A percentile compares a stretch with the other conserved stretches of the same genome.
Evolutionary conservation across 257 asterid species (phyloP).

Genomic region (Solanum chaucha): DNA sequence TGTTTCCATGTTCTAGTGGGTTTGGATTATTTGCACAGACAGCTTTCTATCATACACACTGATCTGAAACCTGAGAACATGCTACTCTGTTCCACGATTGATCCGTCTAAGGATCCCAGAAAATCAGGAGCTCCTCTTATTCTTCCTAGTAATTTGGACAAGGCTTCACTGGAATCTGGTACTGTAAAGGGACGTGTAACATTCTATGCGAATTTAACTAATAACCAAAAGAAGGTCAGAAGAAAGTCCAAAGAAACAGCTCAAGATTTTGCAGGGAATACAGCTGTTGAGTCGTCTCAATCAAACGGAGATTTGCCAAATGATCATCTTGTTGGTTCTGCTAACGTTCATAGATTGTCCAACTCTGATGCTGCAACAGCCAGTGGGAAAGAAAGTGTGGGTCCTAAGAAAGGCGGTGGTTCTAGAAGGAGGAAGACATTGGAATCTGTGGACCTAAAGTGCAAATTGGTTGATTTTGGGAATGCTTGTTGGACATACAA

Average conservation of each 20-base stretch:
- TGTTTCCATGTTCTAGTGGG: slow-evolving; percentile 78
- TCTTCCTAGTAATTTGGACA: slow-evolving; percentile 45
- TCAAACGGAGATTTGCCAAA: background rate
- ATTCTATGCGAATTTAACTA: slow-evolving; percentile 41
- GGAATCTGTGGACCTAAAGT: slow-evolving; percentile 60
- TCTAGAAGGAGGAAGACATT: slow-evolving; percentile 54
- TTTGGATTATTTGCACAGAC: slow-evolving; percentile 79
- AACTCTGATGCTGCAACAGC: background rate
- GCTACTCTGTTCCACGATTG: slow-evolving; percentile 58
- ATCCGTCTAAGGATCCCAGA: slow-evolving; percentile 69
- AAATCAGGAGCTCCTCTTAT: slow-evolving; percentile 51
- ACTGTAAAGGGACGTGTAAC: slow-evolving; percentile 38
- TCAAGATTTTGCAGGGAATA: slow-evolving; percentile 43
- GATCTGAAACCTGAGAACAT: slow-evolving; percentile 94
- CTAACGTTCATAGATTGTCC: slow-evolving; percentile 18
- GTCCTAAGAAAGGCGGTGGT: slow-evolving; percentile 54
- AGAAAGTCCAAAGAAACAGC: slow-evolving; percentile 69
- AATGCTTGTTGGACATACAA: slow-evolving; percentile 96
- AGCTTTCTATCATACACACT: slow-evolving; percentile 88
- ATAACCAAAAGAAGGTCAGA: slow-evolving; percentile 74
- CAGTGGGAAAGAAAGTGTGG: slow-evolving; percentile 30
- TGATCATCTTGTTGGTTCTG: slow-evolving; percentile 20
- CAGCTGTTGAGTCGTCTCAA: slow-evolving; percentile 4
- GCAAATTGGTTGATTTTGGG: slow-evolving; percentile 95
- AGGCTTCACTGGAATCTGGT: slow-evolving; percentile 26